Evolutionary conservation across 495 filamentous ascomycete genomes (phyloP).

Genomic region (Hypoxylon cercidicola): DNA sequence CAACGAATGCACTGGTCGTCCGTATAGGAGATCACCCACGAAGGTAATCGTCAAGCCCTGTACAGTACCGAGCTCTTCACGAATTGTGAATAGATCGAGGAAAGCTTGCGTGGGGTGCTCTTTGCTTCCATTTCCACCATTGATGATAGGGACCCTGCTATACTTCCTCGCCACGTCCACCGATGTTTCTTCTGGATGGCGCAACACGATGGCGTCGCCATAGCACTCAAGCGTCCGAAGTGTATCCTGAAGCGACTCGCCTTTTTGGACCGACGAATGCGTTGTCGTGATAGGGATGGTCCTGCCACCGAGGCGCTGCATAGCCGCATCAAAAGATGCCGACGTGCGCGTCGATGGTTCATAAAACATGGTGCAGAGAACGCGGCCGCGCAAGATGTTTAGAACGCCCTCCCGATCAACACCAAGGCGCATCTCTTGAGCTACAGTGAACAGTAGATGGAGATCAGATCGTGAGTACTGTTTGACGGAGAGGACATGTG

Average conservation of each 20-base stretch:
- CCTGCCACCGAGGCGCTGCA: slow-evolving; percentile 93
- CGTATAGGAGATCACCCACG: slow-evolving; percentile 89
- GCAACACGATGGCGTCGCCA: slow-evolving; percentile 91
- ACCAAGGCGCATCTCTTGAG: slow-evolving; percentile 93
- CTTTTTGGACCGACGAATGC: slow-evolving; percentile 88
- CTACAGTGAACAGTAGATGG: slow-evolving; percentile 93
- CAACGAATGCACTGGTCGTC: slow-evolving; percentile 92
- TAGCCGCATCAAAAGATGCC: slow-evolving; percentile 94
- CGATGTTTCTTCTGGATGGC: slow-evolving; percentile 84
- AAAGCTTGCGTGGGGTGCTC: slow-evolving; percentile 98
- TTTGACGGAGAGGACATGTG: slow-evolving; percentile 88
- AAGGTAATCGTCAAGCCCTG: slow-evolving; percentile 96
- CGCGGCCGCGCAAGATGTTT: slow-evolving; percentile 82
- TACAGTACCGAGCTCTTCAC: slow-evolving; percentile 95
- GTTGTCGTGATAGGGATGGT: slow-evolving; percentile 80
- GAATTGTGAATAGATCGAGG: slow-evolving; percentile 98
- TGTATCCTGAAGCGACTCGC: slow-evolving; percentile 91
- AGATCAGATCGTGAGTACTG: slow-evolving; percentile 88
- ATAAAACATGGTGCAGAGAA: slow-evolving; percentile 94
- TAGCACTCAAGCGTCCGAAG: slow-evolving; percentile 94
- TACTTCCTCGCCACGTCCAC: slow-evolving; percentile 84
- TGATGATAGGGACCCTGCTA: slow-evolving; percentile 91
- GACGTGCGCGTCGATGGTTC: slow-evolving; percentile 97
- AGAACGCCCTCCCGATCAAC: slow-evolving; percentile 91
- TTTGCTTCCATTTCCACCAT: slow-evolving; percentile 92